Conservation (phyloP, 2,329 filamentous ascomycete species). For the Acrocalymma vagum region DNA sequence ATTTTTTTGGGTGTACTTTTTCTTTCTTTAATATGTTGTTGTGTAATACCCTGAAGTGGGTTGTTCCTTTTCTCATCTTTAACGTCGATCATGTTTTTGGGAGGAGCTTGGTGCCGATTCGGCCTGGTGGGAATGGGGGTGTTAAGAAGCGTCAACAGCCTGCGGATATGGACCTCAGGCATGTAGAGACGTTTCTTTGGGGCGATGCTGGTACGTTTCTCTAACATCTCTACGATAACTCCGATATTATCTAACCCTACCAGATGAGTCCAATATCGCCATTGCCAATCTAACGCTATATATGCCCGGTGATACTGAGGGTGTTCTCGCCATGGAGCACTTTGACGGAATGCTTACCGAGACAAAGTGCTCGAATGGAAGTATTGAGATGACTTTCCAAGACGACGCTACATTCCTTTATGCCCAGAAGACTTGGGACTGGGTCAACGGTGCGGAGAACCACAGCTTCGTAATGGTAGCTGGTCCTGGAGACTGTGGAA, state of each 20-base stretch:
- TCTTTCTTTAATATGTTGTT: constrained; percentile 14
- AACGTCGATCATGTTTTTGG: constrained; percentile 7
- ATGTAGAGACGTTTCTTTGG: constrained; percentile 25
- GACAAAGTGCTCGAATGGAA: constrained; percentile 18
- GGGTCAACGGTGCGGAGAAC: constrained; percentile 33
- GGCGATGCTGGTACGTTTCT: constrained; percentile 16
- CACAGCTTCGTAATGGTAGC: constrained; percentile 30
- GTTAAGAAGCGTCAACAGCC: constrained; percentile 15
- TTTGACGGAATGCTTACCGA: constrained; percentile 25
- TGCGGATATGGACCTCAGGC: constrained; percentile 17
- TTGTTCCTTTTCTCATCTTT: constrained; percentile 15
- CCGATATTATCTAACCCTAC: neutral
- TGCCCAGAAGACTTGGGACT: constrained; percentile 27
- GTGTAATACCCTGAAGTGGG: constrained; percentile 3
- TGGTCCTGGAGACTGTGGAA: constrained; percentile 26
- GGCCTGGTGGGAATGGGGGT: constrained; percentile 8
- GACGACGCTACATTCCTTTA: constrained; percentile 25
- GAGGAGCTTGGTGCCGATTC: constrained; percentile 21
- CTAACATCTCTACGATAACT: neutral
- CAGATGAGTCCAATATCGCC: constrained; percentile 5
- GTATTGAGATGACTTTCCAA: constrained; percentile 24
- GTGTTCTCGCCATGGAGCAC: constrained; percentile 29
- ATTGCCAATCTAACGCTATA: constrained; percentile 25
- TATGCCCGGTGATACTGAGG: constrained; percentile 24
- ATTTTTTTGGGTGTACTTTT: too few species aligned